Base-by-base conservation (phyloP, 768 basidiomycete genomes). In the Suillus occidentalis region DNA sequence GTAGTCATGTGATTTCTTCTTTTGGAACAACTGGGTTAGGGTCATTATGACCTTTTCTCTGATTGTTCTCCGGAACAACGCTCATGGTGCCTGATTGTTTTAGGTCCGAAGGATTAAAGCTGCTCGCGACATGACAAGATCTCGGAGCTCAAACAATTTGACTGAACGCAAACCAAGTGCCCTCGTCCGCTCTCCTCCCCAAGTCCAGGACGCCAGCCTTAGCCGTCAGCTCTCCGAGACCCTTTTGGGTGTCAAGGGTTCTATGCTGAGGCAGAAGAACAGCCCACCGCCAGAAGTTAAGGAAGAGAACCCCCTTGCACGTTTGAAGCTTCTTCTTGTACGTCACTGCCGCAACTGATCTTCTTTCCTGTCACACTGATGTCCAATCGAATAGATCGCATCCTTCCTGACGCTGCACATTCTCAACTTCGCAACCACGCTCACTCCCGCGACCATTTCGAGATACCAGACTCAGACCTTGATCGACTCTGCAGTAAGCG, bases 321-420 rank as follows among this genome's bases (percentile, higher is more conserved):
- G 94, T 45, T 82, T 99, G 66, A 98, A 98, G 78, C 83, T 99
- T 18, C 85, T 97, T 64, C 81, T 99, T 71, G 89, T 91, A 71
- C 39, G 87, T 81, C n/a, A 13, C 60, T 50, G 4, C 3, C 22
- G 6, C 59, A 45, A 9, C 28, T 28, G 60, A 53, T 12, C 62
- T 62, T 52, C 34, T 31, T 5, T 42, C 58, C 56, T 58, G 65
- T 56, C 65, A 42, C 64, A 37, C 25, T 61, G 45, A 64, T 31
- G 12, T 55, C 12, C 64, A 57, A 45, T 55, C 16, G 43, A 49
- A 62, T 67, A 90, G 88, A 94, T 99, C 69, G 89, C 89, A 20
- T 89, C 95, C 4, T 99, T 99, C 85, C 83, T 97, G 68, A 88
- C 88, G 0, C 79, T 99, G 3, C 97, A 99, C 70, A 86, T 95